Evolutionary conservation across 2,329 filamentous ascomycete genomes (phyloP).

Genomic region (Ophiocordyceps sinensis): DNA sequence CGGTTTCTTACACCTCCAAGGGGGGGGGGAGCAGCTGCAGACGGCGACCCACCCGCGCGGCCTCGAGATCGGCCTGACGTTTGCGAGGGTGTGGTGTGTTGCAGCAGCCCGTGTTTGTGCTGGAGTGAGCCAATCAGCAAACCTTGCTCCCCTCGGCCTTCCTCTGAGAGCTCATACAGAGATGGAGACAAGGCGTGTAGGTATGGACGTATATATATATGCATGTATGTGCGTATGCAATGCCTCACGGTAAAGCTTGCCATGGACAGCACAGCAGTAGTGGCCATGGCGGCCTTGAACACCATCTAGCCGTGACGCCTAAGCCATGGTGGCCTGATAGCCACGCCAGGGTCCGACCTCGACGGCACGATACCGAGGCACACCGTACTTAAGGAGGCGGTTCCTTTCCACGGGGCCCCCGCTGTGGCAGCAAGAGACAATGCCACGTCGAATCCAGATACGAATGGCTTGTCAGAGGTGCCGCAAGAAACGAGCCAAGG

Average conservation of each 20-base stretch:
- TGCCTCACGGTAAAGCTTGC: neutral
- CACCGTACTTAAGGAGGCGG: neutral
- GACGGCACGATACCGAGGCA: neutral
- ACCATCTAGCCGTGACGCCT: neutral
- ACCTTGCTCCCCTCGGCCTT: neutral
- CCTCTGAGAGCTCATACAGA: neutral
- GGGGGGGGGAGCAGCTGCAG: neutral
- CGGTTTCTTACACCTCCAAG: neutral
- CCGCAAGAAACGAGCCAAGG: conserved; percentile 6
- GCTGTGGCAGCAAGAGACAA: neutral
- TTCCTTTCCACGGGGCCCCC: neutral
- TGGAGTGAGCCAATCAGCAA: neutral
- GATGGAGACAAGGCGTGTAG: too few species aligned
- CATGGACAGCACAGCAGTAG: neutral
- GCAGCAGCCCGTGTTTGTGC: neutral
- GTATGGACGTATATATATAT: neutral
- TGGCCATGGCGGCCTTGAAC: neutral
- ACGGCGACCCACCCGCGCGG: neutral
- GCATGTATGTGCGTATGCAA: neutral
- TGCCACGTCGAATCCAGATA: conserved; percentile 1
- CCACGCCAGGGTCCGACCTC: neutral
- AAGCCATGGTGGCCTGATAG: neutral
- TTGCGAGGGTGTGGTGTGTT: neutral
- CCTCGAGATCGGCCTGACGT: neutral
- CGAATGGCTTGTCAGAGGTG: conserved; percentile 5